Percentiles rank a stretch among this genome's conserved stretches.
Evolutionary conservation across 2,329 filamentous ascomycete genomes (phyloP).

Genomic region (Diaporthe longicolla): DNA sequence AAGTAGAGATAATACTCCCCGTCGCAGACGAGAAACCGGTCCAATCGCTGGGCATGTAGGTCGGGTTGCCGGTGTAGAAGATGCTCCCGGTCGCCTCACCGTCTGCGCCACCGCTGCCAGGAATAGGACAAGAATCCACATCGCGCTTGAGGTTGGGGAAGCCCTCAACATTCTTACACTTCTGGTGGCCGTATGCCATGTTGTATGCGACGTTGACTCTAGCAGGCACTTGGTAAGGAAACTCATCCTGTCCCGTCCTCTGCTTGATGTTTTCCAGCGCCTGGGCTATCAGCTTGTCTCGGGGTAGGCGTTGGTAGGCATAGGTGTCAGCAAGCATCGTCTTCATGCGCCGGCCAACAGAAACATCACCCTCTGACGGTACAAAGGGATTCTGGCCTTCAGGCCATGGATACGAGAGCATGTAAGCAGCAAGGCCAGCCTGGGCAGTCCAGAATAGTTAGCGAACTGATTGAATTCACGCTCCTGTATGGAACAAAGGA

Average conservation of each 20-base stretch:
- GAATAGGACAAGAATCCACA: conserved; percentile 15
- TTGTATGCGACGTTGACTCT: conserved; percentile 35
- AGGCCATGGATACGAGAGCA: conserved; percentile 32
- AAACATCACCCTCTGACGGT: not conserved
- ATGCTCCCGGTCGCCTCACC: conserved; percentile 13
- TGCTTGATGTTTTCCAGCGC: not conserved
- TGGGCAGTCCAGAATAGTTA: not conserved
- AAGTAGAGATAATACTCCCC: not conserved
- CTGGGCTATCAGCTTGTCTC: not conserved
- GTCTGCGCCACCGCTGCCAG: conserved; percentile 16
- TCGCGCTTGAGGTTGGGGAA: conserved; percentile 35
- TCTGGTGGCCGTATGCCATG: conserved; percentile 37
- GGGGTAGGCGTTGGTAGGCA: conserved; percentile 36
- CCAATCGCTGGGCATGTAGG: conserved; percentile 25
- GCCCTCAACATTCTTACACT: conserved; percentile 28
- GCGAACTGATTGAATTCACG: not conserved
- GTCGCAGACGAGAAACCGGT: conserved; percentile 21
- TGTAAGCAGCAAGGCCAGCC: conserved; percentile 36
- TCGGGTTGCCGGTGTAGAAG: conserved; percentile 22
- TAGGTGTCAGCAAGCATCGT: conserved; percentile 24
- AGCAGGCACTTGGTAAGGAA: conserved; percentile 17
- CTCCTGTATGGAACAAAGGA: not conserved
- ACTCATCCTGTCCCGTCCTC: not conserved
- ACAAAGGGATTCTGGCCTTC: conserved; percentile 9
- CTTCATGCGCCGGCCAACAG: conserved; percentile 32